Evolutionary conservation across 495 filamentous ascomycete species (phyloP).

Genomic region (Schizothecium vesticola): DNA sequence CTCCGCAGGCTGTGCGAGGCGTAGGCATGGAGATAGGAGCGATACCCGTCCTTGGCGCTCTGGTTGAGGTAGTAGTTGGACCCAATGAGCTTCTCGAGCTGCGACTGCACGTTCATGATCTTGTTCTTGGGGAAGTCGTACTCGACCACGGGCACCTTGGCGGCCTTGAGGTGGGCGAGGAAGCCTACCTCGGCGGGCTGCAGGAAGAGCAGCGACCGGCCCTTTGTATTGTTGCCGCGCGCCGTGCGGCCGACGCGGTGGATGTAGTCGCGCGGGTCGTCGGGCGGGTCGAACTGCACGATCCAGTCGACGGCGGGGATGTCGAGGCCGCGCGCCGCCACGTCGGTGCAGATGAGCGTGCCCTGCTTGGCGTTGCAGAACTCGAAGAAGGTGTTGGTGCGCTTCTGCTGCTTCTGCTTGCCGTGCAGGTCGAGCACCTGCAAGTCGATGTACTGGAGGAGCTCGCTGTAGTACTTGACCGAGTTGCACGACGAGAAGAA

Average conservation of each 20-base stretch:
- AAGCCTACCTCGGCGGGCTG: slow-evolving; percentile 91
- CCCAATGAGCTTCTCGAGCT: slow-evolving; percentile 87
- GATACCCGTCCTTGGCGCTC: slow-evolving; percentile 61
- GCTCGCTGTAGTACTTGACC: slow-evolving; percentile 90
- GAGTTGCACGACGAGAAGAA: slow-evolving; percentile 93
- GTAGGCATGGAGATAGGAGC: slow-evolving; percentile 90
- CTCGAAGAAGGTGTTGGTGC: slow-evolving; percentile 97
- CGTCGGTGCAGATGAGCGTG: slow-evolving; percentile 91
- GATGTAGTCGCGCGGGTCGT: slow-evolving; percentile 90
- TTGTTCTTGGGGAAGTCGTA: slow-evolving; percentile 91
- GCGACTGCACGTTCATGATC: slow-evolving; percentile 89
- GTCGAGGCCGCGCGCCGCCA: slow-evolving; percentile 89
- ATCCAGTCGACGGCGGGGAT: slow-evolving; percentile 95
- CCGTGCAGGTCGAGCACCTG: slow-evolving; percentile 85
- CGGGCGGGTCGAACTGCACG: slow-evolving; percentile 89
- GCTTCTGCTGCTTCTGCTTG: slow-evolving; percentile 95
- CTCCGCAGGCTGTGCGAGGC: slow-evolving; percentile 84
- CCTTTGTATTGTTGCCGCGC: slow-evolving; percentile 76
- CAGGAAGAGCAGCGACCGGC: slow-evolving; percentile 81
- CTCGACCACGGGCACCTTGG: slow-evolving; percentile 87
- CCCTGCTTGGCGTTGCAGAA: slow-evolving; percentile 92
- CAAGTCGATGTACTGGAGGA: slow-evolving; percentile 93
- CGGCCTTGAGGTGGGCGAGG: slow-evolving; percentile 84
- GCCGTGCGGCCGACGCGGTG: slow-evolving; percentile 96
- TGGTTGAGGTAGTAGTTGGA: slow-evolving; percentile 97